Evolutionary conservation across 2,329 filamentous ascomycete species (phyloP).

Genomic region (Aspergillus versicolor): DNA sequence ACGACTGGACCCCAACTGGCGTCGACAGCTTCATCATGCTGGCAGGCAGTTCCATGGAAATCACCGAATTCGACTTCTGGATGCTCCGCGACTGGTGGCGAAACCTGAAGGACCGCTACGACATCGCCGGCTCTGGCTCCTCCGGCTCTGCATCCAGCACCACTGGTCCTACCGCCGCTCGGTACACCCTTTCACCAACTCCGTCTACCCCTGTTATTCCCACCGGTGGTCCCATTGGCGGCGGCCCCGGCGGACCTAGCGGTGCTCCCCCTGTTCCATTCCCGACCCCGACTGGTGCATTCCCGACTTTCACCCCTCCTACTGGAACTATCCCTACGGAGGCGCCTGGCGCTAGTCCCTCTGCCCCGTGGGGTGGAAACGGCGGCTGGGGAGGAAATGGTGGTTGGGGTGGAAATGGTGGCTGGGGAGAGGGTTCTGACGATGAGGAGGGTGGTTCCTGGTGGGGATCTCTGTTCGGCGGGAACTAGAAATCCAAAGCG

Average conservation of each 20-base stretch:
- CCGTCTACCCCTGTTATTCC: not conserved
- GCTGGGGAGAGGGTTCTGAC: too few species aligned
- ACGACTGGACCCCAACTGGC: slow-evolving; percentile 18
- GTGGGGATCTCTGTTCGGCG: too few species aligned
- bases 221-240: not conserved
- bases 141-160: not conserved
- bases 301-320: not conserved
- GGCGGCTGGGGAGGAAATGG: not conserved
- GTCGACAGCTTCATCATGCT: slow-evolving; percentile 17
- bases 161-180: not conserved
- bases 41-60: slow-evolving; percentile 15
- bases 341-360: not conserved
- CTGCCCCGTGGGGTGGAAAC: not conserved
- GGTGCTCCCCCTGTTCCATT: not conserved
- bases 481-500: too few species aligned
- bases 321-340: not conserved
- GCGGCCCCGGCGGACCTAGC: not conserved
- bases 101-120: slow-evolving; percentile 16
- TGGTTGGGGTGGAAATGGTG: too few species aligned
- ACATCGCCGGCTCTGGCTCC: not conserved
- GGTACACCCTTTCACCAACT: not conserved
- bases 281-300: not conserved
- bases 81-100: slow-evolving; percentile 20
- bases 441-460: too few species aligned
- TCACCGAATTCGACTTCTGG: slow-evolving; percentile 19